Conservation (phyloP, 2,329 filamentous ascomycete genomes). For the Cytospora schulzeri region DNA sequence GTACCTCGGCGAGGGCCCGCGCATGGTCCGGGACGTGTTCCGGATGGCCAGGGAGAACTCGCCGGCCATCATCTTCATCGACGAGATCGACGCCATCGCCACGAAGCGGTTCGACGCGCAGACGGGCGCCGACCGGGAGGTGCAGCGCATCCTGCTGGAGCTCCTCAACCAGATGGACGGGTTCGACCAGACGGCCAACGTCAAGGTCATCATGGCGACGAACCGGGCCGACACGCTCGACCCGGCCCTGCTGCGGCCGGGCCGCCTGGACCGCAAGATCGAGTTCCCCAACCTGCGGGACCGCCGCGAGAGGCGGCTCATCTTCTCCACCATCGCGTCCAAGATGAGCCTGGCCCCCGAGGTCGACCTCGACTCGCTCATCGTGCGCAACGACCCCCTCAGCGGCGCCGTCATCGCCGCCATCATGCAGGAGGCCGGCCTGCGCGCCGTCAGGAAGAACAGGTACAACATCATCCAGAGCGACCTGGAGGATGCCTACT, state of each 20-base stretch:
- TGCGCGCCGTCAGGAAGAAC: conserved; percentile 94
- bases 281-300: conserved; percentile 96
- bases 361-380: conserved; percentile 93
- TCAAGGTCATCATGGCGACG: conserved; percentile 99
- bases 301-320: conserved; percentile 89
- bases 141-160: conserved; percentile 96
- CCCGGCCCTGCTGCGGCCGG: conserved; percentile 89
- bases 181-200: conserved; percentile 97
- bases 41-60: conserved; percentile 98
- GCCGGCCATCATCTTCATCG: conserved; percentile 98
- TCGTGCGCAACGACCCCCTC: conserved; percentile 93
- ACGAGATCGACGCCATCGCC: conserved; percentile 98
- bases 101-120: conserved; percentile 99
- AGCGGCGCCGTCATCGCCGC: conserved; percentile 95
- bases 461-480: conserved; percentile 98
- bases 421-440: conserved; percentile 98
- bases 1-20: conserved; percentile 94
- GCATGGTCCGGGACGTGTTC: conserved; percentile 99
- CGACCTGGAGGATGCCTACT: conserved; percentile 96
- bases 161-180: conserved; percentile 99
- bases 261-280: conserved; percentile 96
- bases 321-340: conserved; percentile 93
- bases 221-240: conserved; percentile 98
- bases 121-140: conserved; percentile 95
- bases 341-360: conserved; percentile 98